A percentile compares a stretch with the other conserved stretches of the same genome.
Evolutionary conservation across 1,139 yeast species (phyloP).

Genomic region (Saccharomyces pastorianus): DNA sequence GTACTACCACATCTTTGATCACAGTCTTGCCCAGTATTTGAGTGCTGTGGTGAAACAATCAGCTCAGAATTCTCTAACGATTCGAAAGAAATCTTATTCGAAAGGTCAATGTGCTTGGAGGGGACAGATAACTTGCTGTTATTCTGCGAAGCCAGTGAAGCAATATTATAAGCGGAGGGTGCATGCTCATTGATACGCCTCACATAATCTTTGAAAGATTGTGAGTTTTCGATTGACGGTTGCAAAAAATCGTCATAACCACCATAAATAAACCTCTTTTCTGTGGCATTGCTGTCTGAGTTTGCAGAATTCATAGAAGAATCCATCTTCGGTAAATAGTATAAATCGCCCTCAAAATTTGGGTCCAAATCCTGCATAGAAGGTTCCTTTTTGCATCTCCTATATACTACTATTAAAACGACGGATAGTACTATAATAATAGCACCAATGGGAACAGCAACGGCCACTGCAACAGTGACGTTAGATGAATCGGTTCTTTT

Average conservation of each 20-base stretch:
- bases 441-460: constrained; percentile 55
- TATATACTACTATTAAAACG: constrained; percentile 47
- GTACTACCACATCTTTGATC: neutral
- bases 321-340: constrained; percentile 43
- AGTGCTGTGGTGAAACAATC: neutral
- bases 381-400: constrained; percentile 47
- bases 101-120: neutral
- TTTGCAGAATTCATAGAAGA: neutral
- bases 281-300: constrained; percentile 22
- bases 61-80: neutral
- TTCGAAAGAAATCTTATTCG: neutral
- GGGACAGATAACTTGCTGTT: constrained; percentile 3
- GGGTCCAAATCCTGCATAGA: constrained; percentile 56
- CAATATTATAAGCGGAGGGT: constrained; percentile 17
- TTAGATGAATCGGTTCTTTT: constrained; percentile 17
- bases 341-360: constrained; percentile 68
- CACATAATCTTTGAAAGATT: constrained; percentile 18
- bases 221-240: constrained; percentile 15
- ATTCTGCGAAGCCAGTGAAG: constrained; percentile 7
- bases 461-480: constrained; percentile 53
- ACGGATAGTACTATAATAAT: constrained; percentile 40
- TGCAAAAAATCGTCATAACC: constrained; percentile 13
- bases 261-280: constrained; percentile 3
- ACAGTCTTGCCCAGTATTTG: neutral
- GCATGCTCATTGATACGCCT: constrained; percentile 14